A percentile compares a stretch with the other conserved stretches of the same genome.
Conservation (phyloP, 345 rosid species). For the Viola odorata region DNA sequence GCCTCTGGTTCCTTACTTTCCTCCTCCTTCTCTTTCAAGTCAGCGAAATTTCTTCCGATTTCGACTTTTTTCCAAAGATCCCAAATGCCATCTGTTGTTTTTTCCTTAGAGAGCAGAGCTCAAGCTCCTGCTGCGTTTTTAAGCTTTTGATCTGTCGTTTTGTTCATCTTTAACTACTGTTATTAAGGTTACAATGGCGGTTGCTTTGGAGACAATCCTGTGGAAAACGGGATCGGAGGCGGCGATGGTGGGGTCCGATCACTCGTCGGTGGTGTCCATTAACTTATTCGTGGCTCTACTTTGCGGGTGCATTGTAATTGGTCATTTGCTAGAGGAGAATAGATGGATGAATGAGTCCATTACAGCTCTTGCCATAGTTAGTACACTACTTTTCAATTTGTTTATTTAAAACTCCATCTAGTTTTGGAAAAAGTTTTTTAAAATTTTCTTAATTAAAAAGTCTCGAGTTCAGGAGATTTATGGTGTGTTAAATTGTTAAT, state of each 20-base stretch:
- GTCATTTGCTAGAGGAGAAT: conserved; percentile 77
- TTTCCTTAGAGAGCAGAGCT: too few species aligned
- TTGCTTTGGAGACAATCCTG: neutral
- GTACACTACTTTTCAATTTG: conserved; percentile 10
- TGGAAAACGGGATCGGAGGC: conserved; percentile 1
- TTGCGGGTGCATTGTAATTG: conserved; percentile 75
- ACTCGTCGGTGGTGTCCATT: conserved; percentile 73
- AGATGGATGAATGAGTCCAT: conserved; percentile 95
- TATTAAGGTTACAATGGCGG: conserved; percentile 6
- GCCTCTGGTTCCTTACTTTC: neutral
- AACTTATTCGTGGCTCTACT: conserved; percentile 86
- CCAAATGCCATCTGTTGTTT: too few species aligned
- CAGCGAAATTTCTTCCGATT: too few species aligned
- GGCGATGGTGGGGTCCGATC: conserved; percentile 43
- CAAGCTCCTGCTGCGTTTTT: too few species aligned
- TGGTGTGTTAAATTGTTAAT: conserved; percentile 11
- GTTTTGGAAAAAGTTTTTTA: neutral
- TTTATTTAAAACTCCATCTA: neutral
- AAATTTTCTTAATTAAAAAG: neutral
- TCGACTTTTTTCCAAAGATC: too few species aligned
- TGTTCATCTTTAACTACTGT: neutral
- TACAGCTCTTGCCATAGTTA: conserved; percentile 82
- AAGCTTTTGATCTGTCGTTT: too few species aligned
- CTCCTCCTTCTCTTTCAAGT: neutral
- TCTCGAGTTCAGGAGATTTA: neutral